Evolutionary conservation across 495 filamentous ascomycete species (phyloP).

Genomic region (Haplographium delicatum): DNA sequence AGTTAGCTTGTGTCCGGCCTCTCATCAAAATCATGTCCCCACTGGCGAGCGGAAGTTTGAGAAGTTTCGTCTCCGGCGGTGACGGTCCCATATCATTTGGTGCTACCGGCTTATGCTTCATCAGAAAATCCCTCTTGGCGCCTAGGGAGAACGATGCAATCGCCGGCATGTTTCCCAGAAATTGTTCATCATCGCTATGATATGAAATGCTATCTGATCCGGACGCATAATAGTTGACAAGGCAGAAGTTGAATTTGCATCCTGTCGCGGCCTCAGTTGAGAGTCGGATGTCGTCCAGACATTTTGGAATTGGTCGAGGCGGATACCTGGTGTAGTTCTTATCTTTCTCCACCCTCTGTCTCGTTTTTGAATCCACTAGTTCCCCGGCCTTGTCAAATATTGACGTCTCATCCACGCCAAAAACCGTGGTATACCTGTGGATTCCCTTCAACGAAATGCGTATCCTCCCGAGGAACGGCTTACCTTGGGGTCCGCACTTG

Average conservation of each 20-base stretch:
- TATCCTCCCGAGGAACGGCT: neutral
- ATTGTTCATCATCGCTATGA: constrained; percentile 71
- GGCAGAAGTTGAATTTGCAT: constrained; percentile 64
- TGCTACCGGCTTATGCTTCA: constrained; percentile 60
- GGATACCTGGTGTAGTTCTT: constrained; percentile 45
- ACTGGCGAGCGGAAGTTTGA: constrained; percentile 55
- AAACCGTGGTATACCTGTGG: constrained; percentile 55
- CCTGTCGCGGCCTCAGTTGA: constrained; percentile 53
- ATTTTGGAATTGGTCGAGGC: constrained; percentile 63
- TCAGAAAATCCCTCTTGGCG: constrained; percentile 57
- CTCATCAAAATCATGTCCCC: constrained; percentile 74
- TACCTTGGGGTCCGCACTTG: constrained; percentile 58
- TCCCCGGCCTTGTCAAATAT: constrained; percentile 36
- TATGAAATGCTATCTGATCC: constrained; percentile 68
- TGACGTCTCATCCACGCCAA: constrained; percentile 60
- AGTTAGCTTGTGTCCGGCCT: constrained; percentile 60
- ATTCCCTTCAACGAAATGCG: no score
- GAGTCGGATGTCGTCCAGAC: constrained; percentile 51
- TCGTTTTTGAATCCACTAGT: constrained; percentile 43
- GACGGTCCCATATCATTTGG: constrained; percentile 20
- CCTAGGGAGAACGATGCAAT: constrained; percentile 70
- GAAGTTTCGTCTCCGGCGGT: constrained; percentile 30
- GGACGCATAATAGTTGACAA: constrained; percentile 72
- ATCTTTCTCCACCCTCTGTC: constrained; percentile 32
- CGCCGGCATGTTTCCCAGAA: constrained; percentile 59